Conservation (phyloP, 2,329 filamentous ascomycete species). For the Pestalotiopsis sp. region DNA sequence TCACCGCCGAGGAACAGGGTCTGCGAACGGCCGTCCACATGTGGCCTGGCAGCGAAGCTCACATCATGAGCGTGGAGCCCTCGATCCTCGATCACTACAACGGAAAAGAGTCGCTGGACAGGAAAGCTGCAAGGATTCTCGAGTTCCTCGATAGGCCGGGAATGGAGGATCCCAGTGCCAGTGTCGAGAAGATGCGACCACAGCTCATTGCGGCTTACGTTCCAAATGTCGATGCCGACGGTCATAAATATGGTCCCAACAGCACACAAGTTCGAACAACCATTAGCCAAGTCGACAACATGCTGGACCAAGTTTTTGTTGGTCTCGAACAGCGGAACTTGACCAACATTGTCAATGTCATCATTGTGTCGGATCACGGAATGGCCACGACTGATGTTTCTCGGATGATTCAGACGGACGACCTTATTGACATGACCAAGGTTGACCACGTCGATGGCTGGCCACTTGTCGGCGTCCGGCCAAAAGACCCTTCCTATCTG, state of each 20-base stretch:
- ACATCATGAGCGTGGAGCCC: constrained; percentile 74
- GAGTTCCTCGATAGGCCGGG: constrained; percentile 85
- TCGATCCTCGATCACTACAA: constrained; percentile 86
- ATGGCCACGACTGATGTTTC: constrained; percentile 91
- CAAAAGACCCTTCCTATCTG: constrained; percentile 70
- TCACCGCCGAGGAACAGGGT: constrained; percentile 82
- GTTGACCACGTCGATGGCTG: constrained; percentile 90
- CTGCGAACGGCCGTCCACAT: constrained; percentile 87
- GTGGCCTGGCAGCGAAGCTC: constrained; percentile 97
- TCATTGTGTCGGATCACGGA: constrained; percentile 96
- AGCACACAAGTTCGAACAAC: constrained; percentile 85
- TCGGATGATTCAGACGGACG: constrained; percentile 85
- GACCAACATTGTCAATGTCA: constrained; percentile 86
- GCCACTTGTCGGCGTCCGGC: constrained; percentile 88
- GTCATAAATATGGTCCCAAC: constrained; percentile 89
- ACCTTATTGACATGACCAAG: constrained; percentile 76
- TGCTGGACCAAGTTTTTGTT: constrained; percentile 76
- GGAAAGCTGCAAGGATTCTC: constrained; percentile 79
- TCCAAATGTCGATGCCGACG: constrained; percentile 85
- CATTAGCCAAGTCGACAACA: constrained; percentile 77
- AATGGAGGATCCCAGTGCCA: constrained; percentile 56
- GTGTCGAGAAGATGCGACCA: constrained; percentile 64
- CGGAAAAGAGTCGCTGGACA: constrained; percentile 69
- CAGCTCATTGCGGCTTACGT: constrained; percentile 95
- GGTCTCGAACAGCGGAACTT: constrained; percentile 83